phyloP scores from a whole-genome alignment of 129 eudicot species.

The Flaveria trinervia region DNA sequence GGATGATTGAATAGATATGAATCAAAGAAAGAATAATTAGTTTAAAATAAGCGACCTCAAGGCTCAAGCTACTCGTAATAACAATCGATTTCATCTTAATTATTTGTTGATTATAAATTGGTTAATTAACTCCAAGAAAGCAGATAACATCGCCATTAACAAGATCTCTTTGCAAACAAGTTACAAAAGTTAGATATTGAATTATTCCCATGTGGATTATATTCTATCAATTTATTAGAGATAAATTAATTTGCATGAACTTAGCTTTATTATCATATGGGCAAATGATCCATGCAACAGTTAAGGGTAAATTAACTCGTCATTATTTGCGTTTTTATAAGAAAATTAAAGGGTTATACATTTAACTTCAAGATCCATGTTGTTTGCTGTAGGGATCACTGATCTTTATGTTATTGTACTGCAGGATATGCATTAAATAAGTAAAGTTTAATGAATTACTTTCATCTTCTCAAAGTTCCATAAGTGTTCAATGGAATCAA shows the following conservation, averaged over 20 bases:
- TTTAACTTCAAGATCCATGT: too few species aligned
- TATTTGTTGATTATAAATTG: conserved; percentile 7
- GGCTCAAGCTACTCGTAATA: not conserved
- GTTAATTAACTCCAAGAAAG: not conserved
- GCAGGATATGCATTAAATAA: not conserved
- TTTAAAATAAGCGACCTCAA: not conserved
- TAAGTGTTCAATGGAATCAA: not conserved
- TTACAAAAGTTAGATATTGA: conserved; percentile 4
- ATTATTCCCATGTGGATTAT: not conserved
- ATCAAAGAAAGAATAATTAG: not conserved
- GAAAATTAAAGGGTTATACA: too few species aligned
- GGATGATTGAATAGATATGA: not conserved
- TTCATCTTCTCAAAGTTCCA: conserved; percentile 1
- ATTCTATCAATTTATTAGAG: not conserved
- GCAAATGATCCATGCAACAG: too few species aligned
- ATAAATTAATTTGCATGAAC: not conserved
- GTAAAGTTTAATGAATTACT: not conserved
- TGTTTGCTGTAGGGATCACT: too few species aligned
- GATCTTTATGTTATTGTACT: not conserved
- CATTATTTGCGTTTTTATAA: too few species aligned
- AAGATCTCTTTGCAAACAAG: conserved; percentile 29
- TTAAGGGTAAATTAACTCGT: too few species aligned
- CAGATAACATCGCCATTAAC: not conserved
- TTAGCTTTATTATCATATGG: not conserved
- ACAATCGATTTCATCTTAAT: not conserved